phyloP scores from a whole-genome alignment of 768 basidiomycete species.

The Scleroderma bovista region DNA sequence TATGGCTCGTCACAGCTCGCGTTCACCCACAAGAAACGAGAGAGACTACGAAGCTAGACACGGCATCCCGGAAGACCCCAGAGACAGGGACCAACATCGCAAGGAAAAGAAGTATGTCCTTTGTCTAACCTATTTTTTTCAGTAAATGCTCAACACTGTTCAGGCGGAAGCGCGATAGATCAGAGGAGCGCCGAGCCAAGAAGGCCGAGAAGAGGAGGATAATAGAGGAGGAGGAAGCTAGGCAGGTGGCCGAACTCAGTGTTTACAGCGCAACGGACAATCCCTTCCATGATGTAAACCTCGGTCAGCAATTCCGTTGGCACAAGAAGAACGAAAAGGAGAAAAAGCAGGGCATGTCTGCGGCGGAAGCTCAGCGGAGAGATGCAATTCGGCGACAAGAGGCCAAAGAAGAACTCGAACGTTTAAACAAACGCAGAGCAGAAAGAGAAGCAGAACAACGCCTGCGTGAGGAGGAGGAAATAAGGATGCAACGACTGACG shows the following conservation, averaged over 20 bases:
- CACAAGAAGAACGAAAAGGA: constrained; percentile 99
- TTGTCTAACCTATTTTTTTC: background rate
- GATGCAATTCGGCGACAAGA: constrained; percentile 83
- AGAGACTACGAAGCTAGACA: constrained; percentile 26
- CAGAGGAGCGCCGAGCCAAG: constrained; percentile 77
- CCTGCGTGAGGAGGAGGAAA: constrained; percentile 88
- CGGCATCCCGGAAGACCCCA: constrained; percentile 24
- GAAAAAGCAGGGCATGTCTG: constrained; percentile 74
- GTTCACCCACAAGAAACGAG: constrained; percentile 37
- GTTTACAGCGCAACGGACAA: constrained; percentile 97
- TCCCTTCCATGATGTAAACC: constrained; percentile 96
- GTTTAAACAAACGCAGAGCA: constrained; percentile 83
- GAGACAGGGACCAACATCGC: constrained; percentile 25
- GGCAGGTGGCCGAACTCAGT: constrained; percentile 89
- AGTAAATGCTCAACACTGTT: constrained; percentile 7
- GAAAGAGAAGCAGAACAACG: constrained; percentile 88
- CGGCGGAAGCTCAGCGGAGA: constrained; percentile 70
- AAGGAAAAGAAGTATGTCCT: constrained; percentile 44
- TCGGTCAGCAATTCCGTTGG: constrained; percentile 96
- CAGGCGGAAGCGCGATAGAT: constrained; percentile 82
- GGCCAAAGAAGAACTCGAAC: constrained; percentile 92
- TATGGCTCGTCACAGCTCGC: constrained; percentile 46
- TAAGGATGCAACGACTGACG: constrained; percentile 79
- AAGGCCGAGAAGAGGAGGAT: constrained; percentile 85
- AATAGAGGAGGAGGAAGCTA: constrained; percentile 83